Conservation (phyloP, 73 alveolate species). For the Paramecium biaurelia region DNA sequence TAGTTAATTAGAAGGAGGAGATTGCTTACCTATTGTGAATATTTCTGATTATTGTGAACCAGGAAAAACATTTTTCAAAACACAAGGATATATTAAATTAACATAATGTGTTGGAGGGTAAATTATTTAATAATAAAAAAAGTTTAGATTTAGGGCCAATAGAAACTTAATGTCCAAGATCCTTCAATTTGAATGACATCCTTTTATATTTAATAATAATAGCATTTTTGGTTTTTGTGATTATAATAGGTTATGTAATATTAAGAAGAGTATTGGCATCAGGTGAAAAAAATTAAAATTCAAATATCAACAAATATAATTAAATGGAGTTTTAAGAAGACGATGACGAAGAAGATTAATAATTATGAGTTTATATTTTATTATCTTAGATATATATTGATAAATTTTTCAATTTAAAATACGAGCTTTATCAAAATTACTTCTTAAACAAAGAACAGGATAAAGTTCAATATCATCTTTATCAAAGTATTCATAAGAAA, state of each 20-base stretch:
- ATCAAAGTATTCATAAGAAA: not conserved
- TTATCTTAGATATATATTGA: not conserved
- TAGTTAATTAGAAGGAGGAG: not conserved
- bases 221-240: not conserved
- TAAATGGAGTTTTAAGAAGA: slow-evolving; percentile 26
- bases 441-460: not conserved
- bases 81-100: not conserved
- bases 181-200: not conserved
- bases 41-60: slow-evolving; percentile 22
- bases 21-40: not conserved
- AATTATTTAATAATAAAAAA: not conserved
- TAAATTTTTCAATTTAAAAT: not conserved
- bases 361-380: slow-evolving; percentile 4
- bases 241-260: not conserved
- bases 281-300: not conserved
- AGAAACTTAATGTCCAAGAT: not conserved
- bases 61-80: not conserved
- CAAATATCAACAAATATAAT: not conserved
- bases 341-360: not conserved
- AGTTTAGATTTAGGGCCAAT: slow-evolving; percentile 27
- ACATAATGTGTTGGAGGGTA: slow-evolving; percentile 45
- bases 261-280: not conserved
- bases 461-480: not conserved
- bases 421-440: not conserved
- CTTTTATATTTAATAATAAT: not conserved